A percentile compares a stretch with the other conserved stretches of the same genome.
These are phyloP conservation scores for Aureobasidium pullulans DNA, from an alignment of 2,329 filamentous ascomycete genomes.

Conservation along the genomic window DNA sequence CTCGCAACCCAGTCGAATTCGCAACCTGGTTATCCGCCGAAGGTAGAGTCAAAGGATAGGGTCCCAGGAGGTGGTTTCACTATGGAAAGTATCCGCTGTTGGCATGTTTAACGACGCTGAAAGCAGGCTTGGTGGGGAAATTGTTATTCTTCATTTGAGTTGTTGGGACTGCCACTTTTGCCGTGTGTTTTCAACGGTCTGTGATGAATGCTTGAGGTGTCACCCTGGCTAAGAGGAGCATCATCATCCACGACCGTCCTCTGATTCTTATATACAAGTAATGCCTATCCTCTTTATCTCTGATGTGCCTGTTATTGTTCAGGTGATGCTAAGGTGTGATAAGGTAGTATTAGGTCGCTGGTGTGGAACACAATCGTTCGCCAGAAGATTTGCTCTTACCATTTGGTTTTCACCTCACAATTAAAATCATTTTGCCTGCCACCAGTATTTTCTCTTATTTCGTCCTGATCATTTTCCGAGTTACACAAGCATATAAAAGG, in stretches of 20 bases:
- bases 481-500: too few species aligned
- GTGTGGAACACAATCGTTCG: too few species aligned
- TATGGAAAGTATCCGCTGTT: neutral
- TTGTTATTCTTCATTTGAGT: neutral
- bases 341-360: too few species aligned
- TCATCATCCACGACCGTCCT: neutral
- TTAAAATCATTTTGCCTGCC: too few species aligned
- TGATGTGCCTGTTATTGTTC: neutral
- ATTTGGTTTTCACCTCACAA: too few species aligned
- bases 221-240: neutral
- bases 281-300: neutral
- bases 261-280: neutral
- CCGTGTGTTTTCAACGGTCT: neutral
- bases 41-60: slow-evolving; percentile 2
- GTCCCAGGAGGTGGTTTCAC: neutral
- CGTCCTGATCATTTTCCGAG: too few species aligned
- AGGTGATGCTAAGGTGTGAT: too few species aligned
- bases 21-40: slow-evolving; percentile 44
- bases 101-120: neutral
- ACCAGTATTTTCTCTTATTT: too few species aligned
- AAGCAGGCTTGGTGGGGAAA: neutral
- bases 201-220: neutral
- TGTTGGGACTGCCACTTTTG: too few species aligned
- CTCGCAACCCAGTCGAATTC: slow-evolving; percentile 68
- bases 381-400: too few species aligned